These are phyloP conservation scores for Coleophoma cylindrospora DNA, from an alignment of 2,329 filamentous ascomycete genomes.

Conservation along the genomic window DNA sequence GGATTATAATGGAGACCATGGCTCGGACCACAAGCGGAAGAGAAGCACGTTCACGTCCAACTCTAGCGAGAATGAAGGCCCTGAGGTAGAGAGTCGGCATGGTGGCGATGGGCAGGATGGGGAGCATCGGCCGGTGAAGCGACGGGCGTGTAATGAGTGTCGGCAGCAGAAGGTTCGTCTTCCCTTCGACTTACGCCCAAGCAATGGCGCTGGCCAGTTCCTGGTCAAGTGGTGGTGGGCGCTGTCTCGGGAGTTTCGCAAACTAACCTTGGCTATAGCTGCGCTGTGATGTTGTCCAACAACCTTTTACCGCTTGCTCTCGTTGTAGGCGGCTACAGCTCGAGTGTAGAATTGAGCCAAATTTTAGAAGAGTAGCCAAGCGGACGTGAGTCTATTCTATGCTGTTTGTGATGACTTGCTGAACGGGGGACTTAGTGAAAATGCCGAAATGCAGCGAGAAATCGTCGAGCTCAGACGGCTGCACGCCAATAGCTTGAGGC, in stretches of 20 bases:
- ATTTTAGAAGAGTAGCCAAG: slow-evolving; percentile 65
- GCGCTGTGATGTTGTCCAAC: slow-evolving; percentile 61
- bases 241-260: not conserved
- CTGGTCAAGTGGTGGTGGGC: not conserved
- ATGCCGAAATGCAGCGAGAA: slow-evolving; percentile 59
- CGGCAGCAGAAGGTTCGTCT: slow-evolving; percentile 59
- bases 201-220: too few species aligned
- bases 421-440: slow-evolving; percentile 37
- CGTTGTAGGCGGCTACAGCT: slow-evolving; percentile 59
- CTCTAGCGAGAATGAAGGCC: not conserved
- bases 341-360: slow-evolving; percentile 61
- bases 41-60: not conserved
- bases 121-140: not conserved
- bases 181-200: not conserved
- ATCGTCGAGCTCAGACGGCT: slow-evolving; percentile 44
- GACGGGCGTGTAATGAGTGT: slow-evolving; percentile 63
- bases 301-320: slow-evolving; percentile 56
- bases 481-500: slow-evolving; percentile 15
- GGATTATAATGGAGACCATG: not conserved
- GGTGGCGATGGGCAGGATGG: not conserved
- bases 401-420: not conserved
- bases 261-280: slow-evolving; percentile 36
- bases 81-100: slow-evolving; percentile 1
- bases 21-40: not conserved
- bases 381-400: slow-evolving; percentile 25